Conservation (phyloP, 1,284 basidiomycete genomes). For the Trichosporon sp. region DNA sequence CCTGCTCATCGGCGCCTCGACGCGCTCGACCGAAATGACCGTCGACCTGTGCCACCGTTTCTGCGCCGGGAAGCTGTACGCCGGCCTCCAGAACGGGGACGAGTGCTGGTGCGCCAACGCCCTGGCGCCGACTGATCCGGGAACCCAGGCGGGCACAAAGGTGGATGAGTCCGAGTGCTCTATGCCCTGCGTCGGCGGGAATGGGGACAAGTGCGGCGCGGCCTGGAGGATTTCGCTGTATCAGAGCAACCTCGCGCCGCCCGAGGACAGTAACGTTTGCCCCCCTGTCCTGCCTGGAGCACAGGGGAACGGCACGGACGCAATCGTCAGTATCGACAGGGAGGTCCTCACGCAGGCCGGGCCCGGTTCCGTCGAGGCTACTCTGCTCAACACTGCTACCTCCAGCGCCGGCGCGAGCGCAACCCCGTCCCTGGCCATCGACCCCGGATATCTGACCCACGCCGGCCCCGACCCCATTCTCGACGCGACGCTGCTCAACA, state of each 20-base stretch:
- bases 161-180: slow-evolving; percentile 38
- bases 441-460: background rate
- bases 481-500: background rate
- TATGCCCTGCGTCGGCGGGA: slow-evolving; percentile 46
- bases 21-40: slow-evolving; percentile 41
- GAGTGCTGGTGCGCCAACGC: slow-evolving; percentile 54
- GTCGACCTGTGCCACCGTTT: slow-evolving; percentile 45
- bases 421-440: too few species aligned
- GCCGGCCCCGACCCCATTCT: background rate
- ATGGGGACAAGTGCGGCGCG: slow-evolving; percentile 42
- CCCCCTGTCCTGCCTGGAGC: background rate
- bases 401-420: too few species aligned
- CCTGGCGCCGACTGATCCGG: slow-evolving; percentile 21
- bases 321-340: too few species aligned
- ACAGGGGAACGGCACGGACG: background rate
- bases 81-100: slow-evolving; percentile 52
- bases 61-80: slow-evolving; percentile 49
- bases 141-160: slow-evolving; percentile 34
- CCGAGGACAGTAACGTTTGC: background rate
- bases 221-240: slow-evolving; percentile 51
- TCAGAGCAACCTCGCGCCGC: slow-evolving; percentile 34
- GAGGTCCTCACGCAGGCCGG: too few species aligned
- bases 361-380: too few species aligned
- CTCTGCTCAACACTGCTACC: too few species aligned
- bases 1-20: slow-evolving; percentile 46